Evolutionary conservation across 176 grass and related monocot species (phyloP), one percentile per base, ranked within the genome.

Genomic region (Cocos nucifera): DNA sequence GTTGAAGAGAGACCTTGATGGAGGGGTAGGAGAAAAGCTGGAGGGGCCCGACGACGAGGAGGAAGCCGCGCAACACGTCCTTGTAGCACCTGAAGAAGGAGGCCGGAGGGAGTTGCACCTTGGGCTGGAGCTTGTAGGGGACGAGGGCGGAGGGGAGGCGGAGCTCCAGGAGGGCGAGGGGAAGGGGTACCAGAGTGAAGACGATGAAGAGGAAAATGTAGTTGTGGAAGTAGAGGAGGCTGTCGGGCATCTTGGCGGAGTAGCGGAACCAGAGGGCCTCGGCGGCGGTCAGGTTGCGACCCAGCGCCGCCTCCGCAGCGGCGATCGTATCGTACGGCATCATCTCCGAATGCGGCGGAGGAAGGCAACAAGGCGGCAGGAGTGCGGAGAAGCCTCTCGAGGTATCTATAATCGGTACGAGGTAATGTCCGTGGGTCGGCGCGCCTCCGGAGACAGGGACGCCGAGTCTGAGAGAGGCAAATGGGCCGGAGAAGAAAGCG

Each of bases 111-210:
- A 82, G 92, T 0, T 67, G 76, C 57, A 97, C 81, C 69, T 78
- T 69, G 0, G 87, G 87, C 92, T 97, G 92, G 71, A 91, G 73
- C 70, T 97, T 97, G 83, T 82, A 97, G 0, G 78, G 68, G 17
- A 24, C 25, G 2, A 91, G 70, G 17, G 83, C 44, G 19, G 62
- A 59, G 15, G 87, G 87, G 23, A 72, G 28, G 30, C 80, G 66
- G 49, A 90, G 83, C 69, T 97, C 92, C 72, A 97, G 59, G 6
- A 97, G 61, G 39, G 81, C 80, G 78, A 91, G 30, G 51, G 92
- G 92, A 51, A 97, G 87, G 60, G 92, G 92, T 12, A 78, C 87
- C 5, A 88, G 20, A 3, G 83, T 85, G 84, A 88, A 91, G 71
- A 88, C 69, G 75, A 67, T 61, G 72, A 97, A 75, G 55, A 97